Base-by-base conservation (phyloP, 73 alveolate genomes). In the Paramecium sonneborni region DNA sequence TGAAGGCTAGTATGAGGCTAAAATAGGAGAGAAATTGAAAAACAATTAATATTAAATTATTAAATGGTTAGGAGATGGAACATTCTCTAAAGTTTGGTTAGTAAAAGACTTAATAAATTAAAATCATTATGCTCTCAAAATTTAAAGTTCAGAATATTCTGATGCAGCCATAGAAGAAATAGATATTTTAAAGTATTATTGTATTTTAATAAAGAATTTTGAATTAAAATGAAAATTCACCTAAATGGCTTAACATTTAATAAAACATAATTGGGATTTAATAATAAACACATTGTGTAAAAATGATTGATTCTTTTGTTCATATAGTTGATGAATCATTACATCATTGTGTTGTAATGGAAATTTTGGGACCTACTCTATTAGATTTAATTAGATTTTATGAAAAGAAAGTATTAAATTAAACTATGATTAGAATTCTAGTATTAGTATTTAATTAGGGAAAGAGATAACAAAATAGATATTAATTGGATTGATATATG, bases 401-500 rank as follows among this genome's bases (percentile, higher is more conserved):
- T 86, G 96, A 95, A 85, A 92, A 96, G 85, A 35, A 72, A 18
- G 87, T 46, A 70, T 90, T 87, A n/a, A 1, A 7, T 88, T 95
- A 39, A 94, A 97, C 14, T 62, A 26, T 32, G 2, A 57, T 93
- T 18, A 97, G 98, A 72, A 87, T 92, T 38, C 90, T 24, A 41
- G 43, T n/a, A 43, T 79, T 14, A 79, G 52, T 44, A 12, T 79
- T 3, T 43, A 38, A 38, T 11, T 46, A 79, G 97, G 97, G 8
- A 92, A 97, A 30, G 93, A 95, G 32, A 95, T 97, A 15, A 93
- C 97, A 2, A 96, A 90, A 87, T 93, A 97, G 93, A 87, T 97
- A 18, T 76, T 97, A 46, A 92, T 96, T 56, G 99, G 99, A 24
- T 86, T 97, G 34, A 98, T 95, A 46, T 97, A 93, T 69, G 85